Conservation (phyloP, 2,329 filamentous ascomycete genomes). For the Hirsutella rhossiliensis region DNA sequence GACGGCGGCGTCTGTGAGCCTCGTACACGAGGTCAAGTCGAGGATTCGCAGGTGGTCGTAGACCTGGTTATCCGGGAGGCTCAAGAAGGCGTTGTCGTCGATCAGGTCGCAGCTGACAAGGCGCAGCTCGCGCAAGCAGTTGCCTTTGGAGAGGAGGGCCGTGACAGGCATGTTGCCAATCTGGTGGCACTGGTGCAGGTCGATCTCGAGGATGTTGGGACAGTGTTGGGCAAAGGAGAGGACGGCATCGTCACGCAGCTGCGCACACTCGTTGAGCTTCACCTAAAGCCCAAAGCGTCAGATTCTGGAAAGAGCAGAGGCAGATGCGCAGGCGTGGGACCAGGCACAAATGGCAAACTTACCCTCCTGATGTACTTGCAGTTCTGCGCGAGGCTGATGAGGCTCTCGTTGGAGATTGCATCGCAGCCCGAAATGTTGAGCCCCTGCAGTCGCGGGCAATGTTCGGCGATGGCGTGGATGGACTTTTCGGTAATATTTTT, state of each 20-base stretch:
- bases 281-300: conserved; percentile 36
- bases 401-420: conserved; percentile 74
- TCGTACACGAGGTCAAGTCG: conserved; percentile 79
- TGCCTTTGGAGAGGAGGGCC: conserved; percentile 63
- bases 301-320: background rate
- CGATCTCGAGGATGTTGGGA: conserved; percentile 89
- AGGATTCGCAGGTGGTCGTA: conserved; percentile 89
- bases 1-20: conserved; percentile 76
- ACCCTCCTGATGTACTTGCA: conserved; percentile 83
- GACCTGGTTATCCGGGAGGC: conserved; percentile 52
- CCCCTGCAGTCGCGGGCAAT: conserved; percentile 79
- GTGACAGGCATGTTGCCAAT: conserved; percentile 79
- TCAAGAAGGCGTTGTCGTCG: conserved; percentile 77
- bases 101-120: conserved; percentile 77
- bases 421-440: conserved; percentile 84
- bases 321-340: background rate
- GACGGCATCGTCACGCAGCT: conserved; percentile 72
- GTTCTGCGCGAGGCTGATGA: conserved; percentile 66
- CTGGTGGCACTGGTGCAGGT: conserved; percentile 73
- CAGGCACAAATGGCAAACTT: conserved; percentile 22
- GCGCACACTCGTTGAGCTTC: conserved; percentile 87
- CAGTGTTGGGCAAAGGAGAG: conserved; percentile 80
- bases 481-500: conserved; percentile 76
- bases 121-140: conserved; percentile 79
- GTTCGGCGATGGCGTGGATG: conserved; percentile 62